A percentile compares a stretch with the other conserved stretches of the same genome.
These are phyloP conservation scores for Colletotrichum viniferum DNA, from an alignment of 2,329 filamentous ascomycete genomes.

Conservation along the genomic window DNA sequence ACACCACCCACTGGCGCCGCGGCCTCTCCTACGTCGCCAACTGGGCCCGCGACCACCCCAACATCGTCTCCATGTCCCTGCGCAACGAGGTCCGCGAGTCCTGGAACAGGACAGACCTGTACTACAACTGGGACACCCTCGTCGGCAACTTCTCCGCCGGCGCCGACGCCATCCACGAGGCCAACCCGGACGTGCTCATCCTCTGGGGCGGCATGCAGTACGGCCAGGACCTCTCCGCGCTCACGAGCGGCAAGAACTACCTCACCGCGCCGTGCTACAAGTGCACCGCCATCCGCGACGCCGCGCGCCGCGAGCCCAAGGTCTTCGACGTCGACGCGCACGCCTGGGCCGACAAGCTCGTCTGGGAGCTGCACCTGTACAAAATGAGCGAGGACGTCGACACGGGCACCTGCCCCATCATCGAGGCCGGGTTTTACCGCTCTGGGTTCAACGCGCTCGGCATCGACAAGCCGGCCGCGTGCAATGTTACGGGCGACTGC, in stretches of 20 bases:
- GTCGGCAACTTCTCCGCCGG: constrained; percentile 52
- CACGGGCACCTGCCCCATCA: constrained; percentile 50
- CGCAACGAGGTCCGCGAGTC: constrained; percentile 62
- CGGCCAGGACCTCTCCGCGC: constrained; percentile 53
- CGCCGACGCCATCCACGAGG: constrained; percentile 52
- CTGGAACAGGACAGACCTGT: constrained; percentile 46
- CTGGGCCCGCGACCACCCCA: constrained; percentile 42
- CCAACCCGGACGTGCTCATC: constrained; percentile 57
- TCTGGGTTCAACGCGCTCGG: constrained; percentile 52
- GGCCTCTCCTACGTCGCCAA: constrained; percentile 56
- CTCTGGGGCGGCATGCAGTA: constrained; percentile 59
- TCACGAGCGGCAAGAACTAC: constrained; percentile 13
- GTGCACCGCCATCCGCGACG: constrained; percentile 19
- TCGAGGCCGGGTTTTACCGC: constrained; percentile 53
- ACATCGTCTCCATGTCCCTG: constrained; percentile 38
- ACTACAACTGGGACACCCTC: constrained; percentile 46
- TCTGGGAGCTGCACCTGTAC: constrained; percentile 52
- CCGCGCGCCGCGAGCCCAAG: constrained; percentile 37
- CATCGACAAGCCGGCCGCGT: not conserved
- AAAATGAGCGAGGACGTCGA: constrained; percentile 34
- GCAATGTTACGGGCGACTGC: constrained; percentile 46
- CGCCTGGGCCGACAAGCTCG: constrained; percentile 51
- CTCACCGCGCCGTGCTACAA: constrained; percentile 18
- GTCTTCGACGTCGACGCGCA: constrained; percentile 50
- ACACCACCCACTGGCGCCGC: constrained; percentile 57